phyloP scores from a whole-genome alignment of 306 rosid species.

The Cyamopsis tetragonoloba region DNA sequence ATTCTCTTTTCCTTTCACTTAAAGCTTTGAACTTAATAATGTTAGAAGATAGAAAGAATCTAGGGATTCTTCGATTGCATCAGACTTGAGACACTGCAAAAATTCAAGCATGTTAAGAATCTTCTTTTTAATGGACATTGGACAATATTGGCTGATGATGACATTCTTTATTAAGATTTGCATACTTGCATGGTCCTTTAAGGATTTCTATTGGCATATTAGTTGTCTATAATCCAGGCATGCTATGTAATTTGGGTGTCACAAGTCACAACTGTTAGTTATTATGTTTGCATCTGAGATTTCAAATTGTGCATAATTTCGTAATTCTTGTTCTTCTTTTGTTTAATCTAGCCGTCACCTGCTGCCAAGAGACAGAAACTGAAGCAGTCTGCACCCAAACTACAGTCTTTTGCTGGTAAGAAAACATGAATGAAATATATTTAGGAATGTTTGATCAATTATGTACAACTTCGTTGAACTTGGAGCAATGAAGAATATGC shows the following conservation, averaged over 20 bases:
- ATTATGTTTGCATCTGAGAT: constrained; percentile 3
- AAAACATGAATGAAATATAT: constrained; percentile 19
- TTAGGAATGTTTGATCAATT: background rate
- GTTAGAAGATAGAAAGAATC: background rate
- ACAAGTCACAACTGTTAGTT: too few species aligned
- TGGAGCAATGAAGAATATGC: constrained; percentile 4
- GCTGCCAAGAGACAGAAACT: constrained; percentile 53
- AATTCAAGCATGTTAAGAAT: constrained; percentile 12
- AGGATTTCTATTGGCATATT: background rate
- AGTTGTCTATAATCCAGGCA: background rate
- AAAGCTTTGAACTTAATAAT: background rate
- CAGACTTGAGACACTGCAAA: background rate
- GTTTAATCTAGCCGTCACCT: constrained; percentile 50
- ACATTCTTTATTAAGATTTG: constrained; percentile 1
- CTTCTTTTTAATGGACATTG: background rate
- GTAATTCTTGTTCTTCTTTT: constrained; percentile 24
- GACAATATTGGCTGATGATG: background rate
- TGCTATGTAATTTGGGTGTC: background rate
- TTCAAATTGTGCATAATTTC: constrained; percentile 17
- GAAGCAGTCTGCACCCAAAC: constrained; percentile 40
- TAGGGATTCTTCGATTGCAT: constrained; percentile 15
- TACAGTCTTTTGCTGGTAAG: constrained; percentile 54
- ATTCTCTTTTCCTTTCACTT: constrained; percentile 20
- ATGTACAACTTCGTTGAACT: constrained; percentile 2
- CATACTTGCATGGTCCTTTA: background rate